Base-by-base conservation (phyloP, 139 green algal species). In the Bryopsis sp. region DNA sequence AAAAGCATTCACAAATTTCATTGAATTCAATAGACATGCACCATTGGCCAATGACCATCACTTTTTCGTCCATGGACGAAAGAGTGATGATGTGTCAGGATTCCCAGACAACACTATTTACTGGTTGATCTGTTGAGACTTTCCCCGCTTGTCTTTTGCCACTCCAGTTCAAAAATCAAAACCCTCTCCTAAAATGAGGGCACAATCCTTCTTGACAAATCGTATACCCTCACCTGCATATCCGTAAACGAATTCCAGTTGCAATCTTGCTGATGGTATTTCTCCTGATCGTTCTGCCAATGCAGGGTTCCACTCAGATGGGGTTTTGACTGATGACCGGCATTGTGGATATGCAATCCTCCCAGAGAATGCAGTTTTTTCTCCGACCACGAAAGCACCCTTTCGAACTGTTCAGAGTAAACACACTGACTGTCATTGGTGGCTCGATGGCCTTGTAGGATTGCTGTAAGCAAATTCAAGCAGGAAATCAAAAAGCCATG, bases 311-410 rank as follows among this genome's bases (percentile, higher is more conserved):
- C 81, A 91, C 43, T 77, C 60, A 35, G 73, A 80, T 31, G 81
- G 80, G 31, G 79, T 82, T 65, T 77, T 87, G 29, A 93, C 83
- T 32, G 82, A 78, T 72, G 88, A 91, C 47, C 76, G 71, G 75
- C 85, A 89, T 47, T 78, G 71, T 35, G 64, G 72, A 78, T 91
- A 88, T 24, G 82, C 71, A 65, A 91, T 85, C 79, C 89, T 89
- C 68, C 83, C 84, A 46, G 77, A 39, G 71, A 87, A 87, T 66
- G 87, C 74, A 32, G 76, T 70, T 15, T 47, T 63, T 54, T 72
- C 39, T 0, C 75, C 80, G 11, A 72, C 72, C 39, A 65, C 39
- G 68, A 88, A 88, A 1, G 82, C 79, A 3, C 84, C 84, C 58
- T 79, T 75, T 33, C 73, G 74, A 28, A 81, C 79, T 85, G 74